A percentile compares a stretch with the other conserved stretches of the same genome.
phyloP scores from a whole-genome alignment of 768 basidiomycete species.

The Ramaria rubella region DNA sequence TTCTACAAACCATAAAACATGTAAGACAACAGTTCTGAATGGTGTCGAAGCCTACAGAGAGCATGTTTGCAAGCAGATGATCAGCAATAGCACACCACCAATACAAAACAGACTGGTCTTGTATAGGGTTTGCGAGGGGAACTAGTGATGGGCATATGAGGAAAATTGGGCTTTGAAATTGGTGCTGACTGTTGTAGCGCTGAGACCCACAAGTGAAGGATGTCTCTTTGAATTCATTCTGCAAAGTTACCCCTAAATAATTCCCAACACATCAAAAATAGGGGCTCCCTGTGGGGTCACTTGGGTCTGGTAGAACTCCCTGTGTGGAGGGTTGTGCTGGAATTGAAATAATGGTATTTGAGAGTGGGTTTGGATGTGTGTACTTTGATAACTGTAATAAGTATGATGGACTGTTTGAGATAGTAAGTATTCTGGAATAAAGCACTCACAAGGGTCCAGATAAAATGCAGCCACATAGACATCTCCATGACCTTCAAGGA shows the following conservation, averaged over 20 bases:
- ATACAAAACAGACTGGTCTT: too few species aligned
- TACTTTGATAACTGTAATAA: slow-evolving; percentile 11
- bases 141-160: too few species aligned
- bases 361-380: slow-evolving; percentile 25
- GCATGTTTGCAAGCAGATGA: neutral
- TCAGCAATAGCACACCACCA: too few species aligned
- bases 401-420: too few species aligned
- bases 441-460: slow-evolving; percentile 27
- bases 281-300: slow-evolving; percentile 15
- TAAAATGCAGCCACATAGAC: slow-evolving; percentile 27
- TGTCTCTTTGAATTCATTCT: too few species aligned
- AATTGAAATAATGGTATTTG: slow-evolving; percentile 21
- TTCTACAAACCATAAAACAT: slow-evolving; percentile 14
- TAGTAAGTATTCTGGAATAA: too few species aligned
- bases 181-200: too few species aligned
- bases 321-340: slow-evolving; percentile 11
- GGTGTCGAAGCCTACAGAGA: slow-evolving; percentile 8
- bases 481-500: slow-evolving; percentile 25
- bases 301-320: too few species aligned
- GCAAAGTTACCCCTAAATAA: too few species aligned
- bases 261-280: too few species aligned
- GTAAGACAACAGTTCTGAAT: slow-evolving; percentile 13
- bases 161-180: slow-evolving; percentile 12
- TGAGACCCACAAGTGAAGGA: too few species aligned
- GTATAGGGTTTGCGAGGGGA: too few species aligned